These are phyloP conservation scores for Allium cepa DNA, from an alignment of 106 monocot species.

Conservation along the genomic window DNA sequence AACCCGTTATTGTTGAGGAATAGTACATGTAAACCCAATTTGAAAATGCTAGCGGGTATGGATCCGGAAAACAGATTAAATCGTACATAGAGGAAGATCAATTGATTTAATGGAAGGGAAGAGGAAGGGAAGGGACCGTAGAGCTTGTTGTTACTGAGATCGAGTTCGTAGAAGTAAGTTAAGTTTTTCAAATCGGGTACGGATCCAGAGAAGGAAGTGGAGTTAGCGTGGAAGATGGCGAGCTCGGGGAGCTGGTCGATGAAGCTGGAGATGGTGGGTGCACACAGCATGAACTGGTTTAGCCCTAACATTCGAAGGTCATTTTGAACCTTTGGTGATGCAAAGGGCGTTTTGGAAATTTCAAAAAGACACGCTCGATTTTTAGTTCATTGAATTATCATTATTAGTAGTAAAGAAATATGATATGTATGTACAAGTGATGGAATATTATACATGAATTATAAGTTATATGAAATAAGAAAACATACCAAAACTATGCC, in stretches of 20 bases:
- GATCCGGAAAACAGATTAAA: conserved; percentile 38
- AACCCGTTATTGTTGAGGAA: conserved; percentile 56
- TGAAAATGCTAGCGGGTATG: conserved; percentile 16
- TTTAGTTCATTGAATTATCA: too few relatives aligned
- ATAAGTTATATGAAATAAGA: too few relatives aligned
- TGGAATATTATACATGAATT: too few relatives aligned
- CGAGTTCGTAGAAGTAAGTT: conserved; percentile 43
- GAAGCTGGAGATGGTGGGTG: conserved; percentile 34
- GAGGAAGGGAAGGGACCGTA: conserved; percentile 17
- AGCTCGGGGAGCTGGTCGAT: conserved; percentile 37
- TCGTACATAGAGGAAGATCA: conserved; percentile 33
- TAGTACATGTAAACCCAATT: conserved; percentile 15
- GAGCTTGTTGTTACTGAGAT: conserved; percentile 44
- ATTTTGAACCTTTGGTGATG: too few relatives aligned
- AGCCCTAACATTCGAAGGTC: too few relatives aligned
- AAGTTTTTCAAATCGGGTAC: conserved; percentile 22
- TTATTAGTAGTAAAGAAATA: too few relatives aligned
- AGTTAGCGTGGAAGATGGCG: conserved; percentile 44
- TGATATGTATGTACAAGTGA: too few relatives aligned
- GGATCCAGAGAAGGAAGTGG: conserved; percentile 27
- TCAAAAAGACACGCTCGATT: too few relatives aligned
- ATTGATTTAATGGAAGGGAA: conserved; percentile 7
- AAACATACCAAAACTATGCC: too few relatives aligned
- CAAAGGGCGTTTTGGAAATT: too few relatives aligned
- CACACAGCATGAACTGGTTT: conserved; percentile 25